phyloP scores from a whole-genome alignment of 208 protist genomes.

The Trypanosoma congolense region DNA sequence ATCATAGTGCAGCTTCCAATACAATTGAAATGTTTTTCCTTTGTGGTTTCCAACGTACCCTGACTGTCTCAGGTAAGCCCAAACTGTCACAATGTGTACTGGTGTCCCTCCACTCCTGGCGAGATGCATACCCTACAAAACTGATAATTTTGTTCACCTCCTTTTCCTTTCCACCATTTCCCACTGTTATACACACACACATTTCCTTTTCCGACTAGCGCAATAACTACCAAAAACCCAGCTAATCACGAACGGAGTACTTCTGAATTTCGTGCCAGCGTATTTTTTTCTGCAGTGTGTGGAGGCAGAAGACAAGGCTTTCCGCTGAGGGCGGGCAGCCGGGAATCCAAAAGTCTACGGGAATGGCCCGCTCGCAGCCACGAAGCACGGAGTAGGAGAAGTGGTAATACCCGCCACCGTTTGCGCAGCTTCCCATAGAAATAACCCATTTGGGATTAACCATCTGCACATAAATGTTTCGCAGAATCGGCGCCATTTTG shows the following conservation, averaged over 20 bases:
- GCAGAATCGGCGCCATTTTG: constrained; percentile 98
- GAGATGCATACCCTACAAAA: no score
- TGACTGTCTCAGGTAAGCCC: no score
- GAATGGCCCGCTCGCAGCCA: constrained; percentile 96
- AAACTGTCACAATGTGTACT: no score
- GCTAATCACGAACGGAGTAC: constrained; percentile 68
- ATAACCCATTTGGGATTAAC: constrained; percentile 93
- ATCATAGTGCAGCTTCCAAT: no score
- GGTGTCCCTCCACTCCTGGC: no score
- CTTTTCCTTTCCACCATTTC: no score
- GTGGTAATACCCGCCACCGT: constrained; percentile 98
- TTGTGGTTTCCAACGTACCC: no score
- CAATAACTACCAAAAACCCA: no score
- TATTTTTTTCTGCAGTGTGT: constrained; percentile 92
- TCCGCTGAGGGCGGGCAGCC: constrained; percentile 97
- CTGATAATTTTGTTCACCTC: no score
- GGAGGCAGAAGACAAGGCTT: constrained; percentile 88
- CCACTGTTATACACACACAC: constrained; percentile 33
- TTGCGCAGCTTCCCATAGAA: constrained; percentile 96
- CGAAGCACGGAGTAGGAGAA: constrained; percentile 96
- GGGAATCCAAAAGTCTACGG: constrained; percentile 98
- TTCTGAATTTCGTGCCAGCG: constrained; percentile 91
- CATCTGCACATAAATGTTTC: constrained; percentile 97
- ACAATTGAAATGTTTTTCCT: no score
- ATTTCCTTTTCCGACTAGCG: no score